These are phyloP conservation scores for Coemansia sp. DNA, from an alignment of 192 early-diverging fungal species.

Conservation along the genomic window DNA sequence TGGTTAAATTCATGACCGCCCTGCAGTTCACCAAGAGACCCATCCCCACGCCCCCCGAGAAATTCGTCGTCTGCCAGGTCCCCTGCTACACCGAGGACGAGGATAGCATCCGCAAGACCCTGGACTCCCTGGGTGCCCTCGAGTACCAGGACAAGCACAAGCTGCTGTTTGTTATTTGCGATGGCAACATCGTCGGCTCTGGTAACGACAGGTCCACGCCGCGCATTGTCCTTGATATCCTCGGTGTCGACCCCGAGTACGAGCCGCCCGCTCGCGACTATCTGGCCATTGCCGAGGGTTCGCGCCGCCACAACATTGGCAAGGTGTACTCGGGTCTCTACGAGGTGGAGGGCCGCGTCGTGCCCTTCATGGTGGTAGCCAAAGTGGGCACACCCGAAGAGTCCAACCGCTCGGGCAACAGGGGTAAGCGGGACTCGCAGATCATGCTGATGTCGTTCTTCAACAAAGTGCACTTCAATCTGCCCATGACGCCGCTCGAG, in stretches of 20 bases:
- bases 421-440: conserved; percentile 99
- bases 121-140: conserved; percentile 74
- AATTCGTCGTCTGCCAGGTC: conserved; percentile 93
- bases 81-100: conserved; percentile 96
- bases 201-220: conserved; percentile 97
- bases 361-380: conserved; percentile 94
- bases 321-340: conserved; percentile 97
- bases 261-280: conserved; percentile 78
- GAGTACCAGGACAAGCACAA: conserved; percentile 88
- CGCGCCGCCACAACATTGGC: conserved; percentile 90
- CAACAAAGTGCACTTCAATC: conserved; percentile 90
- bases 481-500: conserved; percentile 90
- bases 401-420: conserved; percentile 84
- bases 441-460: conserved; percentile 95
- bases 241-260: conserved; percentile 80
- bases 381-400: conserved; percentile 93
- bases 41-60: conserved; percentile 81
- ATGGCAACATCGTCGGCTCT: conserved; percentile 92
- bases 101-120: conserved; percentile 79
- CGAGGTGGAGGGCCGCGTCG: conserved; percentile 82
- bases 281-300: conserved; percentile 87
- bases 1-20: conserved; percentile 76
- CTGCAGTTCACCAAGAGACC: conserved; percentile 69
- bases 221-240: conserved; percentile 89
- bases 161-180: conserved; percentile 82